Evolutionary conservation across 176 grass and related monocot genomes (phyloP), one percentile per base, ranked within the genome.

Genomic region (Pharus latifolius): DNA sequence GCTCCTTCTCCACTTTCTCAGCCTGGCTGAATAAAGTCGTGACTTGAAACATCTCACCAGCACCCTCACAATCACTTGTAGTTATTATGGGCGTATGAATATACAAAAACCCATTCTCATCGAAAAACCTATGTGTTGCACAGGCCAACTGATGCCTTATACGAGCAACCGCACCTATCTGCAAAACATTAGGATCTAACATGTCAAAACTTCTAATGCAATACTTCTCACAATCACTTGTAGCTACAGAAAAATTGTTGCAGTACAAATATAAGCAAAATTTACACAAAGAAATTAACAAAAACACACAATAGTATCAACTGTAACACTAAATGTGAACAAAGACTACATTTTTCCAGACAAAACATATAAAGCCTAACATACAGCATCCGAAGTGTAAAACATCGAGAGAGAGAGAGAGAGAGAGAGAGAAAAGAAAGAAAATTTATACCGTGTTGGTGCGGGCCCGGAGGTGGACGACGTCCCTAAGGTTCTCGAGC

Each of bases 41-140:
- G 19, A 92, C 89, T 79, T 97, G 94, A 62, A 97, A 97, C 89
- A 97, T 97, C 80, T 97, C 94, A 51, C 94, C 94, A 22, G 89
- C 94, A 65, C 94, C 94, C 75, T 97, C 94, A 67, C 94, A 97
- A 50, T 97, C 86, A 49, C 89, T 93, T 14, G 86, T 93, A 40
- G 94, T 97, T 69, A 97, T 85, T 68, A 97, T 97, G 8, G 89
- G 89, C 26, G 94, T 97, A 65, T 97, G 94, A 20, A 97, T 70
- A 62, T 97, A 97, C 7, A 88, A 62, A 73, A 85, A 97, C 1
- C 80, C 89, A 70, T 88, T 87, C 74, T 90, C 65, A 69, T 88
- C 23, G 38, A 97, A 80, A 82, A 97, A 86, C n/a, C 60, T 88
- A 45, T 92, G 89, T 2, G 89, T 92, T 20, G 78, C 94, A 75